Evolutionary conservation across 805 yeast genomes (phyloP), one percentile per base, ranked within the genome.

Genomic region (Clavispora asparagi): DNA sequence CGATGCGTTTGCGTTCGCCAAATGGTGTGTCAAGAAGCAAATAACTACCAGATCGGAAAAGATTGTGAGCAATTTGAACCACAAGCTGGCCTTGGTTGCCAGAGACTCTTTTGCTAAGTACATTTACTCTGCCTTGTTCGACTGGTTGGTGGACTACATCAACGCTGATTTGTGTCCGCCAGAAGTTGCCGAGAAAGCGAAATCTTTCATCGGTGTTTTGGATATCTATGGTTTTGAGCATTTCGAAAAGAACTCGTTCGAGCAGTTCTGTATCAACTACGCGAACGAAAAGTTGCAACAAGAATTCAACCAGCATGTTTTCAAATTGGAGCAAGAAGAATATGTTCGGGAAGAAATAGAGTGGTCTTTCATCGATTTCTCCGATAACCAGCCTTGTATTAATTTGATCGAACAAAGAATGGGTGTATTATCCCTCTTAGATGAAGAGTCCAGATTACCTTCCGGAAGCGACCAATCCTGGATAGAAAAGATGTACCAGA

Each of bases 161-260:
- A 92, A 92, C 65, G 64, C 77, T 19, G 95, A 89, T 60, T 77
- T 92, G 59, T 87, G 94, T 61, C 83, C 92, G 2, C 82, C 84
- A 17, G 85, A 80, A 39, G 79, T 88, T 31, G 77, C 74, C 36
- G 70, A 72, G 23, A 68, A 81, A 32, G 76, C 84, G 45, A 69
- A 76, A 40, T 78, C 88, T 1, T 94, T 92, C 58, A 92, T 92
- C 59, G 99, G 99, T 65, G 98, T 92, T 28, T 77, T 92, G 58
- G 99, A 92, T 83, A 92, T 92, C 57, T 92, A 92, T 62, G 99
- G 99, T 23, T 92, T 92, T 65, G 99, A 92, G 68, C 97, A 92
- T 68, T 92, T 92, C 64, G 91, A 88, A 55, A 83, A 80, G 59
- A 92, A 92, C 69, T 90, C 97, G 8, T 92, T 92, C 61, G 99